These are phyloP conservation scores for Verticillium nubilum DNA, from an alignment of 2,329 filamentous ascomycete genomes.

Conservation along the genomic window DNA sequence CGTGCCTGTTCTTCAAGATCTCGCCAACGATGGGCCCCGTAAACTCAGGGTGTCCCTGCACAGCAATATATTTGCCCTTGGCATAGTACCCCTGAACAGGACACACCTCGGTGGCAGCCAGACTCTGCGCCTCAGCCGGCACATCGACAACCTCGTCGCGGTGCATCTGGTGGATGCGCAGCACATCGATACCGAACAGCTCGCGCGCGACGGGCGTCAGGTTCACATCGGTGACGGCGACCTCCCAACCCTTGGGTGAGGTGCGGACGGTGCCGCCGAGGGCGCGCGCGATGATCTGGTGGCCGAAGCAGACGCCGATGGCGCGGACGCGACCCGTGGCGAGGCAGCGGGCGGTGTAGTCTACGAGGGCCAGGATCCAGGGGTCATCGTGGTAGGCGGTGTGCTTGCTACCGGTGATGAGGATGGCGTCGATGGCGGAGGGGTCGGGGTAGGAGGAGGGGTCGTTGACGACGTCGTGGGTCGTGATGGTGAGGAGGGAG, in stretches of 20 bases:
- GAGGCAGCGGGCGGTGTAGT: conserved; percentile 57
- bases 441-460: conserved; percentile 64
- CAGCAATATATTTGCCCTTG: conserved; percentile 60
- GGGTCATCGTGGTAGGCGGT: conserved; percentile 68
- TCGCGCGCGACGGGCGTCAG: conserved; percentile 66
- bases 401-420: conserved; percentile 72
- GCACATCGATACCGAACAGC: conserved; percentile 61
- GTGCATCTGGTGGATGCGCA: conserved; percentile 80
- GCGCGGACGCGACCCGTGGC: conserved; percentile 58
- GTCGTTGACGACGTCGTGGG: conserved; percentile 65
- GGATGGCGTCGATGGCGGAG: conserved; percentile 71
- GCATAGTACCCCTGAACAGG: conserved; percentile 75
- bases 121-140: conserved; percentile 53
- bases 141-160: conserved; percentile 66
- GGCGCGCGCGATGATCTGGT: conserved; percentile 76
- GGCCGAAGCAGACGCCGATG: conserved; percentile 83
- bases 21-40: conserved; percentile 64
- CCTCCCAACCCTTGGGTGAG: conserved; percentile 71
- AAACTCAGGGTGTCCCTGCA: conserved; percentile 88
- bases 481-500: conserved; percentile 51
- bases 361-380: conserved; percentile 73
- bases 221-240: conserved; percentile 65
- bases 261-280: conserved; percentile 62
- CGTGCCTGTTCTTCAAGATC: conserved; percentile 59
- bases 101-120: conserved; percentile 64